Evolutionary conservation across 371 early-diverging fungal genomes (phyloP), one percentile per base, ranked within the genome.

Genomic region (Haplosporangium sp.): DNA sequence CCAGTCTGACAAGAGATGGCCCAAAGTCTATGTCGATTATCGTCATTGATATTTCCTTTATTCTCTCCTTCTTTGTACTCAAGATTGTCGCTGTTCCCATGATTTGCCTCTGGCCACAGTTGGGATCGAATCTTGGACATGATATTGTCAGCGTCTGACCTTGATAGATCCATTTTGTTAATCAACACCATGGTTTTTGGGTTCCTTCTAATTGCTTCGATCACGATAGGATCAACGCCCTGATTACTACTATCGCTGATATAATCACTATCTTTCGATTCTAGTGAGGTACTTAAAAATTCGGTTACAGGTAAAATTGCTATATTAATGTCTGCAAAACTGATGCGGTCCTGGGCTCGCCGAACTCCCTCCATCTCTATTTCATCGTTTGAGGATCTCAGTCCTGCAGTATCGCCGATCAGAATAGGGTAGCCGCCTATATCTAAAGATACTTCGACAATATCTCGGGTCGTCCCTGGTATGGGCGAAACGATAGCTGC

Each of bases 391-490:
- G 92, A 85, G 19, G 85, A 82, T 44, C 94, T 85, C 57, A 95
- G 57, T 4, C 96, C 96, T 4, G 96, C 96, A 10, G 95, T 94
- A 69, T 95, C 95, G 6, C 92, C 86, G 15, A 95, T 74, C 9
- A 93, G 71, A 7, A 94, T 85, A 7, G 94, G 94, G 71, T 90
- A 94, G 13, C 94, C 95, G 17, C 90, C 94, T 52, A 95, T 76
- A 66, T 95, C 88, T 40, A 94, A 52, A 9, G 90, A 90, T 1
- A 90, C 89, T 67, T 94, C 94, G 1, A 95, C 88, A 0, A 95
- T 74, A 83, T 95, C 96, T 5, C 96, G 74, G 11, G 95, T 95
- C 8, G 96, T 95, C 8, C 96, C 96, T 34, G 94, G 92, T 11
- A 89, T 86, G 35, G 90, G 85, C 5, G 94, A 94, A 8, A 95